Evolutionary conservation across 768 basidiomycete genomes (phyloP).

Genomic region (Suillus occidentalis): DNA sequence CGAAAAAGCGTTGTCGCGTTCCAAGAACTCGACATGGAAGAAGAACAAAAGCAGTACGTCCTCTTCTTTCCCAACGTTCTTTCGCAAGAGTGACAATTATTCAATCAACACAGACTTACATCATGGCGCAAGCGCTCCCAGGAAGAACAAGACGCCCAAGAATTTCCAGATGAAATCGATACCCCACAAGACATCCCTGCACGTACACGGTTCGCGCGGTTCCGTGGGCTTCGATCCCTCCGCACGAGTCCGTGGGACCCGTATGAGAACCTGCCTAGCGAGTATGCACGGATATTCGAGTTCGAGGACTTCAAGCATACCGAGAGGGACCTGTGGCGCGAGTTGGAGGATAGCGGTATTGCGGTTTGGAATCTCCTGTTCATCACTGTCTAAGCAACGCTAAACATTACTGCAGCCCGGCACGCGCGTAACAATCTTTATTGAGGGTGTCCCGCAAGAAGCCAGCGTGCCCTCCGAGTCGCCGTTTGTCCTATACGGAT

Average conservation of each 20-base stretch:
- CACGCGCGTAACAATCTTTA: slow-evolving; percentile 70
- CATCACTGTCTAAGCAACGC: background rate
- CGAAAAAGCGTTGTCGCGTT: slow-evolving; percentile 55
- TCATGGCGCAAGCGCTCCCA: slow-evolving; percentile 68
- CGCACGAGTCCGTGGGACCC: slow-evolving; percentile 97
- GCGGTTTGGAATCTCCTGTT: slow-evolving; percentile 49
- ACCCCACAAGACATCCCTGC: slow-evolving; percentile 87
- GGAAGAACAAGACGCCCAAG: slow-evolving; percentile 77
- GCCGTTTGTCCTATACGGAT: slow-evolving; percentile 72
- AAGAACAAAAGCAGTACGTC: slow-evolving; percentile 84
- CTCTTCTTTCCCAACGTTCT: background rate
- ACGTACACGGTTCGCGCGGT: slow-evolving; percentile 83
- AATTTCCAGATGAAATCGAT: slow-evolving; percentile 97
- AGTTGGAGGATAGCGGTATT: slow-evolving; percentile 67
- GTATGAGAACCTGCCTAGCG: slow-evolving; percentile 90
- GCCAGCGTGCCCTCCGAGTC: slow-evolving; percentile 37
- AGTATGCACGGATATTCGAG: slow-evolving; percentile 95
- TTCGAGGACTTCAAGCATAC: slow-evolving; percentile 94
- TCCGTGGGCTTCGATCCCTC: slow-evolving; percentile 88
- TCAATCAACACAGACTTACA: slow-evolving; percentile 48
- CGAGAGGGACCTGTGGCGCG: slow-evolving; percentile 64
- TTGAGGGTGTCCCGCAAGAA: slow-evolving; percentile 73
- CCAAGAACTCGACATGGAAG: slow-evolving; percentile 77
- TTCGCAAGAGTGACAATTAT: background rate
- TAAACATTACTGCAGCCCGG: slow-evolving; percentile 57